These are phyloP conservation scores for Rhodotorula taiwanensis DNA, from an alignment of 768 basidiomycete genomes.

Conservation along the genomic window DNA sequence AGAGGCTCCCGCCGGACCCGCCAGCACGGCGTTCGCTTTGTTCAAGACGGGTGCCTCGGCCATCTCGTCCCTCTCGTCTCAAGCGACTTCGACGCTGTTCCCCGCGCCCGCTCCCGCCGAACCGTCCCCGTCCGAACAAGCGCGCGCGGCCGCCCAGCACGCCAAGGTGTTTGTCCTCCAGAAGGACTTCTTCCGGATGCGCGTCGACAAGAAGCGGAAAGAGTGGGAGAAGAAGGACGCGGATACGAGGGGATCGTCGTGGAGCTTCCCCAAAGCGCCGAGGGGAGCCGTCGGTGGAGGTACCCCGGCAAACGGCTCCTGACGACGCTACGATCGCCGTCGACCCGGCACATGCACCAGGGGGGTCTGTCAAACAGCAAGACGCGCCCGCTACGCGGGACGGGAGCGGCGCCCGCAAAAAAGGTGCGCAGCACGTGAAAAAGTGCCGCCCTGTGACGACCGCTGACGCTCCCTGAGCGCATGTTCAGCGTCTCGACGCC, in stretches of 20 bases:
- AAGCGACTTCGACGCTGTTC: slow-evolving; percentile 11
- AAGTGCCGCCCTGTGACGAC: too few relatives aligned
- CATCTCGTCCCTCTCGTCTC: slow-evolving; percentile 20
- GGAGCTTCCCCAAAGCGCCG: slow-evolving; percentile 29
- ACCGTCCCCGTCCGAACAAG: slow-evolving; percentile 1
- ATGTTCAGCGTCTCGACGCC: too few relatives aligned
- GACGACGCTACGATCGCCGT: too few relatives aligned
- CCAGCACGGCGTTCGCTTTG: background rate
- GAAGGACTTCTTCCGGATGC: slow-evolving; percentile 21
- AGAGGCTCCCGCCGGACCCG: background rate
- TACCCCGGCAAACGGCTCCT: too few relatives aligned
- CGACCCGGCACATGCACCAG: too few relatives aligned
- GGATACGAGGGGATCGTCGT: slow-evolving; percentile 4
- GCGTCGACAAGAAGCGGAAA: slow-evolving; percentile 5
- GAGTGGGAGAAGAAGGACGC: slow-evolving; percentile 34
- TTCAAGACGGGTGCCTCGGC: slow-evolving; percentile 18
- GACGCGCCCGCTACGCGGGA: too few relatives aligned
- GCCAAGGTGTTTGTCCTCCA: slow-evolving; percentile 20
- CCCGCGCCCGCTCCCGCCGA: slow-evolving; percentile 8
- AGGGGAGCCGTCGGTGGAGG: slow-evolving; percentile 5
- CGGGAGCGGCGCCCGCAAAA: too few relatives aligned
- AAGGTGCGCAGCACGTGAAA: too few relatives aligned
- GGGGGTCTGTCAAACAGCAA: too few relatives aligned
- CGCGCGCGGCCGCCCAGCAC: background rate
- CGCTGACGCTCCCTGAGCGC: too few relatives aligned